Base-by-base conservation (phyloP, 2,329 filamentous ascomycete genomes). In the Alternaria tenuissima region DNA sequence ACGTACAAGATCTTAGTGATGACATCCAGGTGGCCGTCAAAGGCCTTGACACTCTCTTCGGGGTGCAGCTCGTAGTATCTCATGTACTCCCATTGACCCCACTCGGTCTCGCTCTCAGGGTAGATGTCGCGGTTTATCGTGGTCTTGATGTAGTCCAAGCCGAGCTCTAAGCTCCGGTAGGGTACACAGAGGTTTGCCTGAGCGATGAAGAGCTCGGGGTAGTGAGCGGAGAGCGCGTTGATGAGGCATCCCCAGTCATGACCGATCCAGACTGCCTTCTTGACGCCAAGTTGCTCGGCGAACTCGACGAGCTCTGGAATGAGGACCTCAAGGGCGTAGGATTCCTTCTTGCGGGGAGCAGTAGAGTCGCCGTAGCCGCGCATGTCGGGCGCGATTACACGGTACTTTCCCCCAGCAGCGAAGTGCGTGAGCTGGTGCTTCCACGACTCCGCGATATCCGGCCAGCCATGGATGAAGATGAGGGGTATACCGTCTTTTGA, bases 231-330 rank as follows among this genome's bases (percentile, higher is more conserved):
- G 20, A 78, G 66, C 6, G 67, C 63, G 65, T 67, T 78, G 22
- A 73, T 66, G 3, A 77, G 64, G 18, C 70, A 73, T 30, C 77
- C 77, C 82, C 81, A 83, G 63, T 83, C 81, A 58, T 84, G 82
- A 12, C 76, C 81, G 34, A 83, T 70, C 82, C 83, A 85, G n/a
- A 85, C 67, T 2, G 82, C 82, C 7, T 76, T 75, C 0, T 71
- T 59, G 20, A 81, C 67, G 18, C 75, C 62, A 55, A 81, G 54
- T 64, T 80, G 42, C 68, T 76, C 73, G 59, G 83, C 65, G 67
- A 83, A 66, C 71, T 81, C 71, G 22, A 76, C 61, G 66, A 80
- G 66, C 66, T 72, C 53, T 57, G 55, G 58, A 66, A 66, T 61
- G 65, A 65, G 69, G 54, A 59, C 62, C 52, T 77, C 68, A 32